Evolutionary conservation across 176 grass and related monocot species (phyloP).

Genomic region (Phoenix roebelenii): DNA sequence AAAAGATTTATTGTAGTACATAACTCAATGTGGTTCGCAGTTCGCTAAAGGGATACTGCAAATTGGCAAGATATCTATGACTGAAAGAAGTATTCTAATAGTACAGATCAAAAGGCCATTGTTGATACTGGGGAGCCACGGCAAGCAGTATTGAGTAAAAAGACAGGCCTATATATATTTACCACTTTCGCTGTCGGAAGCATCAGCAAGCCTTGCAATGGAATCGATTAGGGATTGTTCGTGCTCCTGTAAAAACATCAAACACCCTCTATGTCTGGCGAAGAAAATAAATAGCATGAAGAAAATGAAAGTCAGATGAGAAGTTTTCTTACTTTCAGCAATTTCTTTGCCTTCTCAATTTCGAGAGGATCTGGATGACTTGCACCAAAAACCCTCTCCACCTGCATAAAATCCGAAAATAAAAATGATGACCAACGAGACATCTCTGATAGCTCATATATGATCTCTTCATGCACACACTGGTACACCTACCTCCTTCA

Average conservation of each 20-base stretch:
- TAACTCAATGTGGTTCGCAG: too few relatives aligned
- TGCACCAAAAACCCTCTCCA: slow-evolving; percentile 62
- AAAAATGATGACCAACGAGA: background rate
- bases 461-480: slow-evolving; percentile 7
- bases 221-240: slow-evolving; percentile 92
- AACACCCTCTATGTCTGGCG: background rate
- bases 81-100: too few relatives aligned
- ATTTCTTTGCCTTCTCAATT: slow-evolving; percentile 83
- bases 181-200: slow-evolving; percentile 85
- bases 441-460: too few relatives aligned
- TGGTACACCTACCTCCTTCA: slow-evolving; percentile 49
- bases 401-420: slow-evolving; percentile 20
- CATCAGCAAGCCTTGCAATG: slow-evolving; percentile 81
- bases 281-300: too few relatives aligned
- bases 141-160: too few relatives aligned
- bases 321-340: slow-evolving; percentile 50
- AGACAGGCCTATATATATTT: slow-evolving; percentile 16
- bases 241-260: slow-evolving; percentile 49
- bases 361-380: slow-evolving; percentile 66
- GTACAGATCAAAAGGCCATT: too few relatives aligned
- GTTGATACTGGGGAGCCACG: too few relatives aligned
- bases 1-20: too few relatives aligned
- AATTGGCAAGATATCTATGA: too few relatives aligned
- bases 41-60: too few relatives aligned
- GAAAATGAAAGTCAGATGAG: too few relatives aligned